Evolutionary conservation across 768 basidiomycete species (phyloP).

Genomic region (Russula abietina): DNA sequence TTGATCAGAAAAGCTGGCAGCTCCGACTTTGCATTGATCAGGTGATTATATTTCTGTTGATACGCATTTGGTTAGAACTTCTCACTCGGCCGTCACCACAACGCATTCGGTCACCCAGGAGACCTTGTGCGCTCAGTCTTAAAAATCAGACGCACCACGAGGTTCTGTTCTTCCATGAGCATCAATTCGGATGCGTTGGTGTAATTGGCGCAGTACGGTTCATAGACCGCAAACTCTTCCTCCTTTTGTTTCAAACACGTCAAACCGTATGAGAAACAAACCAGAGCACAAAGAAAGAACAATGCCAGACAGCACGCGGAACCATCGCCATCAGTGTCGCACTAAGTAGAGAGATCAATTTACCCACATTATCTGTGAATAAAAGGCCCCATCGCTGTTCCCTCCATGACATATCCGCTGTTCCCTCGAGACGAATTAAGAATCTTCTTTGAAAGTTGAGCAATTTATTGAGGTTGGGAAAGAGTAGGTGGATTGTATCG

Average conservation of each 20-base stretch:
- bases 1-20: conserved; percentile 96
- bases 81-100: conserved; percentile 4
- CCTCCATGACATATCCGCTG: conserved; percentile 73
- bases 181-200: conserved; percentile 81
- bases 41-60: conserved; percentile 63
- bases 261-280: conserved; percentile 5
- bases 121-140: neutral
- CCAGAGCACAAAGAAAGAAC: conserved; percentile 30
- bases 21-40: conserved; percentile 89
- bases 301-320: conserved; percentile 38
- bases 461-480: conserved; percentile 90
- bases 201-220: conserved; percentile 96
- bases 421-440: conserved; percentile 83
- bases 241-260: conserved; percentile 64
- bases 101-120: conserved; percentile 9
- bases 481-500: conserved; percentile 92
- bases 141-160: conserved; percentile 55
- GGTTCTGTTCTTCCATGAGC: conserved; percentile 78
- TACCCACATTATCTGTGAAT: conserved; percentile 77
- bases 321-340: conserved; percentile 36
- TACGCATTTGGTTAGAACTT: conserved; percentile 25
- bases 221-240: conserved; percentile 92
- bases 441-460: conserved; percentile 96
- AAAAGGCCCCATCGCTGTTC: conserved; percentile 84
- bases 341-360: conserved; percentile 21